Evolutionary conservation across 331 rosid species (phyloP), one percentile per base, ranked within the genome.

Genomic region (Acacia pycnantha): DNA sequence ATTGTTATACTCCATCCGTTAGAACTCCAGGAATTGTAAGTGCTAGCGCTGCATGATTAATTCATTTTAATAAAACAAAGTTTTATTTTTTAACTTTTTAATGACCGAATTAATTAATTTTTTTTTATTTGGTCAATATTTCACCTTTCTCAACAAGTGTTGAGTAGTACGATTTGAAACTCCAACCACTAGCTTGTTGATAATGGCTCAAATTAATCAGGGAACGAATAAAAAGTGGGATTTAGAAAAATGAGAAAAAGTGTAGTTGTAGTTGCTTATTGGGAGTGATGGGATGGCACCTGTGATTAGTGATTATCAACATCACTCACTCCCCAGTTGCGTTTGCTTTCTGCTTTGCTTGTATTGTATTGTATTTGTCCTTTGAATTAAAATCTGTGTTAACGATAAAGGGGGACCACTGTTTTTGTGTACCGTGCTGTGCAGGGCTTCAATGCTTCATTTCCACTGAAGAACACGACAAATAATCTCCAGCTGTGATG

Each of bases 401-500:
- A 48, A 47, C 16, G 72, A 73, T 67, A 11, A 27, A 8, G 77
- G 81, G 86, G 83, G 86, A 82, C 88, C 86, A 72, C 76, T 27
- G 46, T 43, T 43, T 21, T 5, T 46, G 76, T 71, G 50, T 54
- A 54, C 62, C 8, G 65, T n/a, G 29, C n/a, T n/a, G n/a, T 26
- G 54, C 40, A 71, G 37, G 22, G 51, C 51, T 37, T 37, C 41
- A 11, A 13, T 43, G 76, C 41, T 72, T 46, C 24, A 72, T 41
- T 65, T 58, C 56, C 69, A n/a, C 46, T 58, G 85, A 88, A 24
- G 76, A 44, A 93, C 50, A 84, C 66, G 90, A 93, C 97, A 83
- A 74, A 33, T 75, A 74, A 33, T 75, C 82, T 84, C 86, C 87
- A 93, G 91, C 91, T 89, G 85, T 87, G 82, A 91, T 62, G 88